Evolutionary conservation across 2,329 filamentous ascomycete species (phyloP), one percentile per base, ranked within the genome.

Genomic region (Fusarium sp.): DNA sequence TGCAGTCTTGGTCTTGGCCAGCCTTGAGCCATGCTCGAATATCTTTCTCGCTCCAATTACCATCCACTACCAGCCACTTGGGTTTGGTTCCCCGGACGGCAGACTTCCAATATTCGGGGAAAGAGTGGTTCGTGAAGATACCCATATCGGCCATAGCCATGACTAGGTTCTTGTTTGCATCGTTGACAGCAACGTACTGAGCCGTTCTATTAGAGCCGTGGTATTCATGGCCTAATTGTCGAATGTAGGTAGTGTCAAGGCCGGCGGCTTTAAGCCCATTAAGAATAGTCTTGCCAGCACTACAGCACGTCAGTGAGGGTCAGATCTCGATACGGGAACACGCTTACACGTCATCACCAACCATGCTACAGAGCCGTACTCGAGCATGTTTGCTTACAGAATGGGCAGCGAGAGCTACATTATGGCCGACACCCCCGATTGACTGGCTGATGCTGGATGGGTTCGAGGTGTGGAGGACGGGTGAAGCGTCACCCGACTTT

Each of bases 81-180:
- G 91, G 93, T 75, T 85, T 86, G 18, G 87, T 84, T 7, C 84
- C 81, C 18, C 83, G 81, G 13, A 94, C 83, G 33, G 89, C 84
- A 3, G 89, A 86, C 55, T 87, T 86, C 91, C 92, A 94, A 72
- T 87, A 83, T 14, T 85, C 80, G 0, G 86, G 81, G 69, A 88
- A 87, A 2, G 85, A 84, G 68, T 87, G 83, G 22, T 83, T 79
- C n/a, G 90, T 87, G 53, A 97, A 89, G 75, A 97, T 95, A 61
- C 87, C 89, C 95, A 98, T 98, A 79, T 98, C 96, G 9, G 95
- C 95, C 94, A 98, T 97, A 50, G 95, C 95, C 71, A 98, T 83
- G n/a, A 95, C 87, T 6, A 99, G 89, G 71, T 95, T 92, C 81
- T 95, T 97, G 67, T 92, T 90, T 2, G 86, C 86, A 78, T 97